A percentile compares a stretch with the other conserved stretches of the same genome.
Evolutionary conservation across 805 yeast species (phyloP).

Genomic region (Kazachstania africana): DNA sequence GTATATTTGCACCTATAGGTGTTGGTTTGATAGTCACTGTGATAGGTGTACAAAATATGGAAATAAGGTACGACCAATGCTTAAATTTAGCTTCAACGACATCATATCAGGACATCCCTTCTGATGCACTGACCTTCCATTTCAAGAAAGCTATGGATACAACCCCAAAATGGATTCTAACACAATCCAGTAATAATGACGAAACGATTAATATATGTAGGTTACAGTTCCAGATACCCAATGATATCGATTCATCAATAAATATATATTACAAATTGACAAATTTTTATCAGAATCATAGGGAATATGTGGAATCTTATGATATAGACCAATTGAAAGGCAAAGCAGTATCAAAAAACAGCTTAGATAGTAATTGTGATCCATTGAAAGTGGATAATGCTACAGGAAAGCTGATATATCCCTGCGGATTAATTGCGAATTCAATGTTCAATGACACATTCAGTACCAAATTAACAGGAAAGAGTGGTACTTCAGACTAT

Average conservation of each 20-base stretch:
- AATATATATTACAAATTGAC: conserved; percentile 77
- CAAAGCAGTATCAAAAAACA: conserved; percentile 41
- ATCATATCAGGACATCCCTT: conserved; percentile 43
- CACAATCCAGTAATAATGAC: conserved; percentile 25
- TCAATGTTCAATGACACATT: conserved; percentile 70
- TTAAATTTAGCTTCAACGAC: conserved; percentile 34
- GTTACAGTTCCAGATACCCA: conserved; percentile 60
- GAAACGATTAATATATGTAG: conserved; percentile 37
- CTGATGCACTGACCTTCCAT: conserved; percentile 43
- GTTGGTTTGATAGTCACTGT: conserved; percentile 67
- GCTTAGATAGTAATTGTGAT: conserved; percentile 33
- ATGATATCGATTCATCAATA: conserved; percentile 56
- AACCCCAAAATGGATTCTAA: conserved; percentile 51
- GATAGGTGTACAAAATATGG: conserved; percentile 58
- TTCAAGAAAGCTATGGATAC: conserved; percentile 34
- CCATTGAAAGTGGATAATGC: conserved; percentile 19
- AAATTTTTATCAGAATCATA: conserved; percentile 86
- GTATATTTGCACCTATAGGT: conserved; percentile 84
- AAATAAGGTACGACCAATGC: conserved; percentile 68
- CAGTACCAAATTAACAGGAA: conserved; percentile 32
- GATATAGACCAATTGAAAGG: conserved; percentile 78
- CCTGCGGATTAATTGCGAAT: conserved; percentile 77
- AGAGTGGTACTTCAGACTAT: conserved; percentile 26
- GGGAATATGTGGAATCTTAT: conserved; percentile 80
- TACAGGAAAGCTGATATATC: conserved; percentile 39